A percentile compares a stretch with the other conserved stretches of the same genome.
phyloP scores from a whole-genome alignment of 371 early-diverging fungal species.

The Chytridium lagenaria region DNA sequence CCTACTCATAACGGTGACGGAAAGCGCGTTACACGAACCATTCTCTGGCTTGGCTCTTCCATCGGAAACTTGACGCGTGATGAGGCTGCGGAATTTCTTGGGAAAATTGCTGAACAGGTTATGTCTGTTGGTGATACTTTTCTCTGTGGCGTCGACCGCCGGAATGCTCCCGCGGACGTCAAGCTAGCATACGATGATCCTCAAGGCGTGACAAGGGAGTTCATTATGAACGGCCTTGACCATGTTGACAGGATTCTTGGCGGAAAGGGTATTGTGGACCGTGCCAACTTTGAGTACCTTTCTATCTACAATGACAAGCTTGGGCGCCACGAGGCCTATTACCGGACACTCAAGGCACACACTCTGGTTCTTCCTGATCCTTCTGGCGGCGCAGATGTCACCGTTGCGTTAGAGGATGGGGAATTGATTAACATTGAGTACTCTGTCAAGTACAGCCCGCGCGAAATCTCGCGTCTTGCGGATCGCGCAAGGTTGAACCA shows the following conservation, averaged over 20 bases:
- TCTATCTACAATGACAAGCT: slow-evolving; percentile 72
- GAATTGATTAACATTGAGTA: slow-evolving; percentile 91
- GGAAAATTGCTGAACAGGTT: slow-evolving; percentile 58
- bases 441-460: slow-evolving; percentile 78
- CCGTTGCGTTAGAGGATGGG: slow-evolving; percentile 59
- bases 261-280: slow-evolving; percentile 12
- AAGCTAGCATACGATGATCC: slow-evolving; percentile 86
- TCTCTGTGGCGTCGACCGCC: slow-evolving; percentile 82
- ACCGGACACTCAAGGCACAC: slow-evolving; percentile 62
- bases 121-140: slow-evolving; percentile 77
- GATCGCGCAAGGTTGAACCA: slow-evolving; percentile 61
- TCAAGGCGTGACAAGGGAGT: slow-evolving; percentile 75
- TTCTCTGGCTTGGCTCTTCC: slow-evolving; percentile 90
- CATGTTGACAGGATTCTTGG: slow-evolving; percentile 76
- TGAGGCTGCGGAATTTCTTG: slow-evolving; percentile 65
- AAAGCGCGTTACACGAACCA: slow-evolving; percentile 27
- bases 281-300: slow-evolving; percentile 69
- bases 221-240: slow-evolving; percentile 83
- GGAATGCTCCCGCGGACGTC: slow-evolving; percentile 72
- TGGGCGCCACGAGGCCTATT: slow-evolving; percentile 85
- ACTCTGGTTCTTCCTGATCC: slow-evolving; percentile 51
- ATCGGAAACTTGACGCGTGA: slow-evolving; percentile 78
- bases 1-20: slow-evolving; percentile 47
- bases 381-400: slow-evolving; percentile 30
- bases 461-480: slow-evolving; percentile 67